Conservation (phyloP, 1,284 basidiomycete genomes). For the Heterobasidion irregulare region DNA sequence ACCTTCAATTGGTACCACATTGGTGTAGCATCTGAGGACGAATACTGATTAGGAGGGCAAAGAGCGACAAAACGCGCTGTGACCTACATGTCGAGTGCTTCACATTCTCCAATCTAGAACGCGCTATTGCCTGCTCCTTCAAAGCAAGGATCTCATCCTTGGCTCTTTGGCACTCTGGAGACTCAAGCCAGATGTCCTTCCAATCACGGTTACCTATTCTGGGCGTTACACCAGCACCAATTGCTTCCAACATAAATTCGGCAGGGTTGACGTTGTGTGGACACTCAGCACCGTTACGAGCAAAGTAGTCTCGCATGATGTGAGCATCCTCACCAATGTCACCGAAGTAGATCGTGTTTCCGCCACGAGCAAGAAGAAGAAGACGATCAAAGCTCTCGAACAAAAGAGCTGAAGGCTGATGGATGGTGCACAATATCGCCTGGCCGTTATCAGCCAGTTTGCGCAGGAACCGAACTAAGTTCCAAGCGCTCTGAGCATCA, state of each 20-base stretch:
- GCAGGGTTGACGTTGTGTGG: constrained; percentile 45
- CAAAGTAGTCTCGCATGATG: constrained; percentile 64
- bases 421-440: constrained; percentile 74
- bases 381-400: constrained; percentile 77
- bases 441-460: constrained; percentile 85
- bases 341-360: constrained; percentile 77
- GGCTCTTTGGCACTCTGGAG: constrained; percentile 26
- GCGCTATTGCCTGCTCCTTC: constrained; percentile 21
- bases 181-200: constrained; percentile 56
- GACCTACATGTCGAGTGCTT: constrained; percentile 22
- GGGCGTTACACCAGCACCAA: constrained; percentile 32
- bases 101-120: constrained; percentile 11
- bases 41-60: background rate
- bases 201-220: constrained; percentile 52
- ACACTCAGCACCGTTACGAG: constrained; percentile 54
- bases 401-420: constrained; percentile 63
- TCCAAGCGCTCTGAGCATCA: constrained; percentile 83
- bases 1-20: constrained; percentile 74
- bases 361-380: constrained; percentile 55
- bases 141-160: constrained; percentile 25
- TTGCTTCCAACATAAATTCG: constrained; percentile 31
- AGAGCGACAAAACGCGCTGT: background rate
- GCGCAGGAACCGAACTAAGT: constrained; percentile 76
- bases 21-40: constrained; percentile 59
- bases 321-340: constrained; percentile 64